These are phyloP conservation scores for Iris macrosiphon DNA, from an alignment of 106 monocot genomes.

Conservation along the genomic window DNA sequence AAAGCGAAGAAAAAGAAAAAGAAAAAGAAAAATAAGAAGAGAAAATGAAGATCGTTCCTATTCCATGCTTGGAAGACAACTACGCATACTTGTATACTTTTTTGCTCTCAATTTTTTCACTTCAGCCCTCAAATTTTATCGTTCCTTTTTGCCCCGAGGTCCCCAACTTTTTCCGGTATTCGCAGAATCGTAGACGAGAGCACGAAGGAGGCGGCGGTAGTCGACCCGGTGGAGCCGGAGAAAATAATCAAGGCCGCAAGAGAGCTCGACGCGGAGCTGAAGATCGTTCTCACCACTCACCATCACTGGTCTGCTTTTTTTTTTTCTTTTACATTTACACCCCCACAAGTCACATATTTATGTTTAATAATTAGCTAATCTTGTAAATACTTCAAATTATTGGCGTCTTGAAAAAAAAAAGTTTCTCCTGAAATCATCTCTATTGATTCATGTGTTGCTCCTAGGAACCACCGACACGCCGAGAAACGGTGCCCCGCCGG, in stretches of 20 bases:
- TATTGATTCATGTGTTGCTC: too few species aligned
- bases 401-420: too few species aligned
- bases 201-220: constrained; percentile 68
- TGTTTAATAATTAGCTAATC: too few species aligned
- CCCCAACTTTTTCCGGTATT: neutral
- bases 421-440: too few species aligned
- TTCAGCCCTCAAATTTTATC: constrained; percentile 3
- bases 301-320: constrained; percentile 63
- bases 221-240: constrained; percentile 94
- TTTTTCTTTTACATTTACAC: neutral
- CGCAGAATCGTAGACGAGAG: constrained; percentile 73
- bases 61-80: constrained; percentile 90
- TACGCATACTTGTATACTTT: constrained; percentile 77
- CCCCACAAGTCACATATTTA: too few species aligned
- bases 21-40: neutral
- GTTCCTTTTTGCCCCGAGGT: neutral
- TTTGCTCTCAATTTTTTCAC: neutral
- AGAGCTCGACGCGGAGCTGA: constrained; percentile 62
- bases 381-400: too few species aligned
- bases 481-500: too few species aligned
- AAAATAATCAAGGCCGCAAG: constrained; percentile 56
- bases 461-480: too few species aligned
- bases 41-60: constrained; percentile 68
- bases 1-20: neutral
- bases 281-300: constrained; percentile 90